Percentiles rank a stretch among this genome's conserved stretches.
phyloP scores from a whole-genome alignment of 2,329 filamentous ascomycete genomes.

The Cercospora berteroae region DNA sequence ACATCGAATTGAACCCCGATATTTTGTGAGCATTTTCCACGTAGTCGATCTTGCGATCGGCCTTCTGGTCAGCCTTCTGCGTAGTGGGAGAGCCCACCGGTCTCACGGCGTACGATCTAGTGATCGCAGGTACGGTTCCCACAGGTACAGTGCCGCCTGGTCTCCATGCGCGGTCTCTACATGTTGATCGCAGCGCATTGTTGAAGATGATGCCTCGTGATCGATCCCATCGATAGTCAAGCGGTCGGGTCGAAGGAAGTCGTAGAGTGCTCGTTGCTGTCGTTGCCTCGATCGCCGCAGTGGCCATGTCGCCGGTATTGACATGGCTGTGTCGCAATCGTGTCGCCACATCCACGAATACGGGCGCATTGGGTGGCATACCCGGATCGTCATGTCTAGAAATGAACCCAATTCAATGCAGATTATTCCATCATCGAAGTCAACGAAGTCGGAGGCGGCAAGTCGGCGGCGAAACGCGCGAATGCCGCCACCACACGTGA shows the following conservation, averaged over 20 bases:
- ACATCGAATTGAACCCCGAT: not conserved
- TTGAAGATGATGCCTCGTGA: constrained; percentile 32
- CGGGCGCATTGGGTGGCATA: constrained; percentile 19
- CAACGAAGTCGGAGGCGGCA: not conserved
- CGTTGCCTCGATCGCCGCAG: not conserved
- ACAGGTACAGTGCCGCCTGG: not conserved
- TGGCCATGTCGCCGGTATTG: constrained; percentile 11
- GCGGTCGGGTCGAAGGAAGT: constrained; percentile 29
- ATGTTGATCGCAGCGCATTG: constrained; percentile 11
- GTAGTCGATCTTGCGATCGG: not conserved
- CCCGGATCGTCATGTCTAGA: constrained; percentile 14
- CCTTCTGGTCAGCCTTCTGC: not conserved
- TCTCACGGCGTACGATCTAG: constrained; percentile 4
- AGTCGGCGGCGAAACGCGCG: constrained; percentile 1
- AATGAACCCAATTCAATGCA: not conserved
- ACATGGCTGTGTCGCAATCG: constrained; percentile 17
- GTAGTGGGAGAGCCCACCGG: not conserved
- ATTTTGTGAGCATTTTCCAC: constrained; percentile 5
- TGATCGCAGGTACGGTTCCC: not conserved
- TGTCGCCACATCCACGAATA: constrained; percentile 19
- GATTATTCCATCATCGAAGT: not conserved
- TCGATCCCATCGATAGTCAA: constrained; percentile 33
- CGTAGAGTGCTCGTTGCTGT: constrained; percentile 11
- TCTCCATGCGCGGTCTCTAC: constrained; percentile 1
- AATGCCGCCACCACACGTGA: not conserved